Conservation (phyloP, 176 grass and related monocot species). For the Juncus inflexus region DNA sequence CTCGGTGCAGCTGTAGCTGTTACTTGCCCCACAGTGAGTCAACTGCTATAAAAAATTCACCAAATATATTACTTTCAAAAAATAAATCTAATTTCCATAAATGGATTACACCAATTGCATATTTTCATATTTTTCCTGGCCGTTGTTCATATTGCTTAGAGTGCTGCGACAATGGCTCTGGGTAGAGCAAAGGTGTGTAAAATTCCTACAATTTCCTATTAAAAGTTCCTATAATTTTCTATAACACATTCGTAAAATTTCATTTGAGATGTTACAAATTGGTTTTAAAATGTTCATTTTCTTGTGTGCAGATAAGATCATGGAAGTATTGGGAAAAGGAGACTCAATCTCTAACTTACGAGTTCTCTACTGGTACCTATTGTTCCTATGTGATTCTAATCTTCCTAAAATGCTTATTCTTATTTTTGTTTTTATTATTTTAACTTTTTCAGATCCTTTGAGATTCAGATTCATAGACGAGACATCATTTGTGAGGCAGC, state of each 20-base stretch:
- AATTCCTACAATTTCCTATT: neutral
- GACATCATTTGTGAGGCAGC: slow-evolving; percentile 67
- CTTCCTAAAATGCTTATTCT: too few relatives aligned
- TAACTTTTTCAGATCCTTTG: slow-evolving; percentile 64
- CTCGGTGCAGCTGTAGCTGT: slow-evolving; percentile 14
- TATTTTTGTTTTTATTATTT: too few relatives aligned
- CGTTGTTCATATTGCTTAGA: slow-evolving; percentile 70
- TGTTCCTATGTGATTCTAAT: neutral
- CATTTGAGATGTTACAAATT: slow-evolving; percentile 1
- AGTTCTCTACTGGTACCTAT: slow-evolving; percentile 55
- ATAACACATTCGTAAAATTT: neutral
- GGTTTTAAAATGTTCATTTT: neutral
- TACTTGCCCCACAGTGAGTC: slow-evolving; percentile 17
- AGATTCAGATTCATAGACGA: slow-evolving; percentile 74
- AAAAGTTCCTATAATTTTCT: neutral
- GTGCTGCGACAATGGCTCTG: slow-evolving; percentile 65
- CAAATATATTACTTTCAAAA: too few relatives aligned
- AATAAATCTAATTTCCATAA: slow-evolving; percentile 38
- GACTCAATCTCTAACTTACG: slow-evolving; percentile 59
- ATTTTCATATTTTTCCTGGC: slow-evolving; percentile 92
- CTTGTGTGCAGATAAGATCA: slow-evolving; percentile 50
- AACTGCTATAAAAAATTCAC: too few relatives aligned
- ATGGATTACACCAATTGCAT: slow-evolving; percentile 63
- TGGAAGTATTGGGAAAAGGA: slow-evolving; percentile 92
- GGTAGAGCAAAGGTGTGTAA: slow-evolving; percentile 59